phyloP scores from a whole-genome alignment of 768 basidiomycete genomes.

The Agrocybe praecox region DNA sequence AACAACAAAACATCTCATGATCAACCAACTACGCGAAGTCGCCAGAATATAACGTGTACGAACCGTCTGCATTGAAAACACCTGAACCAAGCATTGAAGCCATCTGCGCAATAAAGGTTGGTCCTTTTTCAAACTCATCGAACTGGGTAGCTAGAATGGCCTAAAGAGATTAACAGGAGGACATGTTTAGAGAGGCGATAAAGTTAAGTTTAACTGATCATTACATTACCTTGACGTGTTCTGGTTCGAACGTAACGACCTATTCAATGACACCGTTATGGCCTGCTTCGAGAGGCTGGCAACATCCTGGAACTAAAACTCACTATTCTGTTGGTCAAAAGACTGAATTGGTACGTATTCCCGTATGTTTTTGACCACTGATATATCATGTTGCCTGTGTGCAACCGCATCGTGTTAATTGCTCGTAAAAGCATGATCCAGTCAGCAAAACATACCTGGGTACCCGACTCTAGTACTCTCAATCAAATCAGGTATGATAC shows the following conservation, averaged over 20 bases:
- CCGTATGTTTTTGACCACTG: slow-evolving; percentile 32
- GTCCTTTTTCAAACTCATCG: slow-evolving; percentile 45
- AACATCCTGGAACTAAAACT: not conserved
- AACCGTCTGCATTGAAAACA: slow-evolving; percentile 63
- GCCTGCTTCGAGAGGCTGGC: too few relatives aligned
- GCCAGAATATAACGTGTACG: not conserved
- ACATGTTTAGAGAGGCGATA: not conserved
- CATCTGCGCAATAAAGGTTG: slow-evolving; percentile 27
- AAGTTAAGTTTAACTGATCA: not conserved
- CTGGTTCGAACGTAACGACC: slow-evolving; percentile 46
- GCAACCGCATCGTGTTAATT: not conserved
- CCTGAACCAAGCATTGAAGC: slow-evolving; percentile 51
- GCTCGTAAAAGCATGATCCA: not conserved
- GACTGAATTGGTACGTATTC: slow-evolving; percentile 30
- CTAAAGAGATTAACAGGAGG: slow-evolving; percentile 9
- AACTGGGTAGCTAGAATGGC: slow-evolving; percentile 53
- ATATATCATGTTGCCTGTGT: slow-evolving; percentile 29
- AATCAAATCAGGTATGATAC: slow-evolving; percentile 2
- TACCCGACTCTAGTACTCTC: slow-evolving; percentile 27
- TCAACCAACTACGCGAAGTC: not conserved
- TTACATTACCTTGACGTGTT: slow-evolving; percentile 43
- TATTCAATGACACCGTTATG: not conserved
- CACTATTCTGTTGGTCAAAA: slow-evolving; percentile 36
- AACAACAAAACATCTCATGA: not conserved
- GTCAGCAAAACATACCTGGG: slow-evolving; percentile 28